phyloP scores from a whole-genome alignment of 2,329 filamentous ascomycete species.

The Hortaea werneckii region DNA sequence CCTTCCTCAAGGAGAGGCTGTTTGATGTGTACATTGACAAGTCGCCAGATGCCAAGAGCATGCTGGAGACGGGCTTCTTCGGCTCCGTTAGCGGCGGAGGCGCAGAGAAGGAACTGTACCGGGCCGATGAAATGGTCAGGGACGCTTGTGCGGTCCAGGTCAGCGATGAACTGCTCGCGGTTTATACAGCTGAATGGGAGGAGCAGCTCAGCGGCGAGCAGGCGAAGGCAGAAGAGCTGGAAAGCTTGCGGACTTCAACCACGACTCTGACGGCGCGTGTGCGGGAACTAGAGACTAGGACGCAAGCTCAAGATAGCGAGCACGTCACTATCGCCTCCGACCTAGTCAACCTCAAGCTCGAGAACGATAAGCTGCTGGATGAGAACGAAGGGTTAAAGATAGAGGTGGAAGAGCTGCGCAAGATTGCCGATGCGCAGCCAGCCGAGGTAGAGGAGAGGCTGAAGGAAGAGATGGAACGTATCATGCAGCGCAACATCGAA shows the following conservation, averaged over 20 bases:
- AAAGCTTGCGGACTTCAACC: constrained; percentile 58
- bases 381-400: constrained; percentile 79
- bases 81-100: constrained; percentile 72
- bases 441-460: constrained; percentile 75
- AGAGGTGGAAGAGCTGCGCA: constrained; percentile 74
- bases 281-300: constrained; percentile 76
- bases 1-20: constrained; percentile 82
- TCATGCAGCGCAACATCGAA: constrained; percentile 86
- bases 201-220: constrained; percentile 76
- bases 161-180: constrained; percentile 68
- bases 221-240: constrained; percentile 72
- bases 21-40: constrained; percentile 98
- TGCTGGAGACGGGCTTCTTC: constrained; percentile 95
- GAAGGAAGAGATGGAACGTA: constrained; percentile 74
- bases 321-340: constrained; percentile 87
- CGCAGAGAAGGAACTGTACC: constrained; percentile 89
- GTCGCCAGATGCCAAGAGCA: constrained; percentile 79
- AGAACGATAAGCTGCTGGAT: constrained; percentile 82
- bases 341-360: constrained; percentile 81
- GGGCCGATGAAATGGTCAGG: constrained; percentile 83
- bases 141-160: constrained; percentile 86
- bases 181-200: constrained; percentile 82
- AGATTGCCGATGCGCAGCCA: constrained; percentile 81
- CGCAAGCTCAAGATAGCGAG: constrained; percentile 80
- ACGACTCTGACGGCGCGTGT: constrained; percentile 61